Evolutionary conservation across 140 eudicot genomes (phyloP).

Genomic region (Stevia rebaudiana): DNA sequence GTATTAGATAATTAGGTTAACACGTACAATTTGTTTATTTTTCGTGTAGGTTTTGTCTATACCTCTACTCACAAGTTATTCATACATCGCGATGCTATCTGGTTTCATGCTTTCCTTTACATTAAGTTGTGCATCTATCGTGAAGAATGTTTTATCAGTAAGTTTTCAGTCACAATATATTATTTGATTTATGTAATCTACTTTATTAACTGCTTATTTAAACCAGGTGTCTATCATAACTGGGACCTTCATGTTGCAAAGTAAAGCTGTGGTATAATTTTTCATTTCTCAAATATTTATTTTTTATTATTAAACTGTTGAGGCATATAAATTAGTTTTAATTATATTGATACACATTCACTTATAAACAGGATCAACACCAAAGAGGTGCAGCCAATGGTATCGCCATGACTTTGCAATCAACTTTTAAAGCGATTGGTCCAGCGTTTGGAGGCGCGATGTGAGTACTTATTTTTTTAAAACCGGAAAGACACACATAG

Average conservation of each 20-base stretch:
- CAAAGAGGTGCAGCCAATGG: conserved; percentile 94
- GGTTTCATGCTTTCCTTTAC: conserved; percentile 48
- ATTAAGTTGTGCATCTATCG: conserved; percentile 53
- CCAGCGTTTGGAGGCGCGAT: conserved; percentile 81
- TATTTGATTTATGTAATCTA: background rate
- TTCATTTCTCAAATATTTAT: background rate
- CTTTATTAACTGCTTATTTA: background rate
- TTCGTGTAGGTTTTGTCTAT: conserved; percentile 50
- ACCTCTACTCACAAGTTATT: conserved; percentile 60
- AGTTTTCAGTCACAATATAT: conserved; percentile 17
- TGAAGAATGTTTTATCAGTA: conserved; percentile 64
- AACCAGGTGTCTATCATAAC: conserved; percentile 62
- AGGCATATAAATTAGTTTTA: background rate
- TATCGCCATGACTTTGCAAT: conserved; percentile 61
- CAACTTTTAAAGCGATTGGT: conserved; percentile 63
- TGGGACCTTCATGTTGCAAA: conserved; percentile 63
- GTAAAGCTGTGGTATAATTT: conserved; percentile 64
- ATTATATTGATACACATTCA: background rate
- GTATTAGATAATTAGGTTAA: conserved; percentile 9
- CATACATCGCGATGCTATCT: conserved; percentile 56
- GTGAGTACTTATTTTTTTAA: conserved; percentile 39
- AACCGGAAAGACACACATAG: background rate
- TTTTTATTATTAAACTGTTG: background rate
- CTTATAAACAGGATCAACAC: conserved; percentile 45
- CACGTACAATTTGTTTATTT: no score